A percentile compares a stretch with the other conserved stretches of the same genome.
These are phyloP conservation scores for Leccinum fallax DNA, from an alignment of 1,284 basidiomycete species.

Conservation along the genomic window DNA sequence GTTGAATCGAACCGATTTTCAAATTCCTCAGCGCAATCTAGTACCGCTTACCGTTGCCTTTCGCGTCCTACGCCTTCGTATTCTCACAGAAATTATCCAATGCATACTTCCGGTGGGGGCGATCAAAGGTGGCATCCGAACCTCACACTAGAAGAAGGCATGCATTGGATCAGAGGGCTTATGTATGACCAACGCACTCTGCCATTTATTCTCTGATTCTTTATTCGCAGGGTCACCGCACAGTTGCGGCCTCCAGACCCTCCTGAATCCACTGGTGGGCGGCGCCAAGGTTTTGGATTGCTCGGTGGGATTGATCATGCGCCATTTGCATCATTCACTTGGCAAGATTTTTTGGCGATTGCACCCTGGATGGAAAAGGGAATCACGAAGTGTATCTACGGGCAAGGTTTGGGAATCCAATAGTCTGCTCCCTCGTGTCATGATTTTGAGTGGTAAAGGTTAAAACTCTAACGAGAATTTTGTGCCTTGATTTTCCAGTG, in stretches of 20 bases:
- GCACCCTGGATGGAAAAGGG: constrained; percentile 75
- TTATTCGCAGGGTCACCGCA: constrained; percentile 55
- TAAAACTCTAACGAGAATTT: constrained; percentile 1
- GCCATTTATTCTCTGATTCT: constrained; percentile 4
- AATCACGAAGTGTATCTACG: constrained; percentile 64
- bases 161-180: constrained; percentile 71
- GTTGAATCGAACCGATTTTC: neutral
- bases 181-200: constrained; percentile 48
- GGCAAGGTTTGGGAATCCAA: constrained; percentile 65
- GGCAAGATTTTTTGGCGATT: constrained; percentile 66
- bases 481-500: constrained; percentile 13
- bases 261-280: constrained; percentile 39
- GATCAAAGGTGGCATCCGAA: constrained; percentile 67
- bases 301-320: constrained; percentile 49
- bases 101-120: constrained; percentile 65
- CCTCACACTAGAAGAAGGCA: constrained; percentile 58
- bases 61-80: constrained; percentile 57
- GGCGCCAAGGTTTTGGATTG: constrained; percentile 52
- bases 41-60: constrained; percentile 44
- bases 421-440: constrained; percentile 10
- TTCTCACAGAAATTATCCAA: constrained; percentile 65
- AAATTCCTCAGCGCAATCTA: constrained; percentile 6
- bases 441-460: neutral
- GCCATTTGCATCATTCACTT: constrained; percentile 69
- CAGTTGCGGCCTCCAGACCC: constrained; percentile 57